Percentiles rank a stretch among this genome's conserved stretches.
phyloP scores from a whole-genome alignment of 2,329 filamentous ascomycete genomes.

The Calonectria honghensis region DNA sequence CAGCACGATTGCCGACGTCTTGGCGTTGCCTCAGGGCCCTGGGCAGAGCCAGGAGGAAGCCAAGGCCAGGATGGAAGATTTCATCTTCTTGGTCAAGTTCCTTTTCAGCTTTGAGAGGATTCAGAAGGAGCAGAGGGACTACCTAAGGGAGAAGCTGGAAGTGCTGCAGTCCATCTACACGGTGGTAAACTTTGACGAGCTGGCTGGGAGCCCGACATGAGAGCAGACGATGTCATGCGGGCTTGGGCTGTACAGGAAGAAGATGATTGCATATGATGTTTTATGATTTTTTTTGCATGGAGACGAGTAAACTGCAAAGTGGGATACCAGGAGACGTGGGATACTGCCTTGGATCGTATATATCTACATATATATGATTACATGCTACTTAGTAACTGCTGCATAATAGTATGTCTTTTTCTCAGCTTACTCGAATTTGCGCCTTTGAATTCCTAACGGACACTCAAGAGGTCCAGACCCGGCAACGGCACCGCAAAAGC shows the following conservation, averaged over 20 bases:
- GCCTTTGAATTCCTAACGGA: neutral
- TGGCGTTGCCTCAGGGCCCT: conserved; percentile 69
- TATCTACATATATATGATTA: neutral
- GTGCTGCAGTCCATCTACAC: conserved; percentile 58
- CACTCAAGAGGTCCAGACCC: neutral
- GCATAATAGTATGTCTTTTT: too few relatives aligned
- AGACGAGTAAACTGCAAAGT: conserved; percentile 3
- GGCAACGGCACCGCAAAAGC: neutral
- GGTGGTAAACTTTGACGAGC: conserved; percentile 53
- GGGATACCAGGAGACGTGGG: neutral
- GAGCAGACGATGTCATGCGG: neutral
- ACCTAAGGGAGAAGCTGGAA: conserved; percentile 63
- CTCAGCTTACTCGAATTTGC: neutral
- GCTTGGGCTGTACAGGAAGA: neutral
- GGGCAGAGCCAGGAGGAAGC: conserved; percentile 64
- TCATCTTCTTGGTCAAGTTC: conserved; percentile 71
- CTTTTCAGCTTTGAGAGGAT: conserved; percentile 69
- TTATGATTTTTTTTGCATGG: neutral
- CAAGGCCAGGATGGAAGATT: conserved; percentile 70
- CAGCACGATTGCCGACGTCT: conserved; percentile 75
- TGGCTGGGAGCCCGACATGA: conserved; percentile 53
- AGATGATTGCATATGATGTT: conserved; percentile 25
- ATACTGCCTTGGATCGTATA: neutral
- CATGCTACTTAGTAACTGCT: neutral
- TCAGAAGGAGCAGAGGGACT: conserved; percentile 66